Conservation (phyloP, 768 basidiomycete genomes). For the Glaciozyma antarctica region DNA sequence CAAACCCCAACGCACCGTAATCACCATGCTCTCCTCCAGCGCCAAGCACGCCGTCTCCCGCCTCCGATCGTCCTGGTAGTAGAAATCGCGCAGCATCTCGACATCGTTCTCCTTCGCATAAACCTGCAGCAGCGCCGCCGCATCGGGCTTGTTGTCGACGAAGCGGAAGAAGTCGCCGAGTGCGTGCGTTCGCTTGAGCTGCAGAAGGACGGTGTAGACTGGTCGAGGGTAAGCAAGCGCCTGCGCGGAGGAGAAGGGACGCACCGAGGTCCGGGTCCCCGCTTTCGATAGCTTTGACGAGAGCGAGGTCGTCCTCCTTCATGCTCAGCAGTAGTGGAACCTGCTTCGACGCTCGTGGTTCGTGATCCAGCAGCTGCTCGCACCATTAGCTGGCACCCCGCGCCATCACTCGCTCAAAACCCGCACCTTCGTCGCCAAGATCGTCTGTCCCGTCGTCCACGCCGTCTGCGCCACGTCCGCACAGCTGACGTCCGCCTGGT, state of each 20-base stretch:
- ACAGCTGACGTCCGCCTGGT: slow-evolving; percentile 59
- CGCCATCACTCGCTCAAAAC: neutral
- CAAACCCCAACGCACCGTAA: slow-evolving; percentile 47
- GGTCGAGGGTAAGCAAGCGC: slow-evolving; percentile 1
- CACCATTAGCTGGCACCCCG: neutral
- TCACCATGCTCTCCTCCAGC: slow-evolving; percentile 66
- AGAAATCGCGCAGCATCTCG: slow-evolving; percentile 88
- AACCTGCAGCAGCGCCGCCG: slow-evolving; percentile 31
- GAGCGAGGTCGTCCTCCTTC: slow-evolving; percentile 83
- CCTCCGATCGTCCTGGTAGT: slow-evolving; percentile 91
- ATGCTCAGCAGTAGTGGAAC: slow-evolving; percentile 85
- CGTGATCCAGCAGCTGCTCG: slow-evolving; percentile 74
- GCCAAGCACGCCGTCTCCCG: slow-evolving; percentile 85
- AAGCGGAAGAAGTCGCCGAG: slow-evolving; percentile 89
- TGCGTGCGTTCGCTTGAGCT: slow-evolving; percentile 69
- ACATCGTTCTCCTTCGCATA: slow-evolving; percentile 39
- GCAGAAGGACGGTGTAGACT: slow-evolving; percentile 91
- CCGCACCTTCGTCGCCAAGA: slow-evolving; percentile 70
- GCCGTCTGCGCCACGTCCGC: slow-evolving; percentile 89
- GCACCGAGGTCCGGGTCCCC: slow-evolving; percentile 89
- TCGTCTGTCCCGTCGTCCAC: slow-evolving; percentile 74
- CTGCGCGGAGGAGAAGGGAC: slow-evolving; percentile 29
- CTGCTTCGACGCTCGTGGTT: slow-evolving; percentile 76
- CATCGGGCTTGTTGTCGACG: slow-evolving; percentile 49
- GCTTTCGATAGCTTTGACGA: slow-evolving; percentile 82